These are phyloP conservation scores for Wickerhamiella hasegawae DNA, from an alignment of 805 yeast genomes.

Conservation along the genomic window DNA sequence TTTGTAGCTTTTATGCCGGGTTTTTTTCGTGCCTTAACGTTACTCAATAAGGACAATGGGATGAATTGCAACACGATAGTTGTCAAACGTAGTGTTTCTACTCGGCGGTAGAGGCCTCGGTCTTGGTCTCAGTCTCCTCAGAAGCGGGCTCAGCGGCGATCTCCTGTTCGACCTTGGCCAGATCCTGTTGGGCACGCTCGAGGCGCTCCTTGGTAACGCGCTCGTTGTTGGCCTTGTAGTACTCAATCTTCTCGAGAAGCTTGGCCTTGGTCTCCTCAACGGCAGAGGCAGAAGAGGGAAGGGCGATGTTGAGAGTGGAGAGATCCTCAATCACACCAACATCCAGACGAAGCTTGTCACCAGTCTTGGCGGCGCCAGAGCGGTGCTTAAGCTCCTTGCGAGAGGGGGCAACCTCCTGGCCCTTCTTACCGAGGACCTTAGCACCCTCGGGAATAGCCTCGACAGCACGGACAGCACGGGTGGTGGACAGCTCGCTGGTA, in stretches of 20 bases:
- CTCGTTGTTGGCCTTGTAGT: conserved; percentile 57
- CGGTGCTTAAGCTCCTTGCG: conserved; percentile 33
- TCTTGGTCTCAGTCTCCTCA: not conserved
- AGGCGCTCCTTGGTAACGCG: conserved; percentile 64
- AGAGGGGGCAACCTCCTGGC: conserved; percentile 28
- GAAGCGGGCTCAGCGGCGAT: conserved; percentile 24
- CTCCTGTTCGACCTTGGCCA: conserved; percentile 43
- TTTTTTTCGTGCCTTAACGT: too few species aligned
- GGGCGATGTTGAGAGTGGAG: conserved; percentile 55
- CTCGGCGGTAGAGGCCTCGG: too few species aligned
- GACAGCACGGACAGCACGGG: conserved; percentile 21
- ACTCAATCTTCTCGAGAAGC: conserved; percentile 56
- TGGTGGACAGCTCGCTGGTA: conserved; percentile 8
- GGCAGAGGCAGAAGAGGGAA: conserved; percentile 66
- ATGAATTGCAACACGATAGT: too few species aligned
- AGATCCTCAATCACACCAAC: conserved; percentile 65
- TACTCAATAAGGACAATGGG: too few species aligned
- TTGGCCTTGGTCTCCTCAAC: conserved; percentile 46
- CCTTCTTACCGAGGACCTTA: conserved; percentile 44
- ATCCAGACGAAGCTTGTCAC: conserved; percentile 49
- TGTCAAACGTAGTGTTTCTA: too few species aligned
- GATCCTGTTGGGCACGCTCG: conserved; percentile 60
- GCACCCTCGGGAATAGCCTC: conserved; percentile 45
- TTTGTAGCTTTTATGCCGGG: too few species aligned
- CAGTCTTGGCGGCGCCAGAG: conserved; percentile 20